Evolutionary conservation across 345 rosid species (phyloP).

Genomic region (Corchorus capsularis): DNA sequence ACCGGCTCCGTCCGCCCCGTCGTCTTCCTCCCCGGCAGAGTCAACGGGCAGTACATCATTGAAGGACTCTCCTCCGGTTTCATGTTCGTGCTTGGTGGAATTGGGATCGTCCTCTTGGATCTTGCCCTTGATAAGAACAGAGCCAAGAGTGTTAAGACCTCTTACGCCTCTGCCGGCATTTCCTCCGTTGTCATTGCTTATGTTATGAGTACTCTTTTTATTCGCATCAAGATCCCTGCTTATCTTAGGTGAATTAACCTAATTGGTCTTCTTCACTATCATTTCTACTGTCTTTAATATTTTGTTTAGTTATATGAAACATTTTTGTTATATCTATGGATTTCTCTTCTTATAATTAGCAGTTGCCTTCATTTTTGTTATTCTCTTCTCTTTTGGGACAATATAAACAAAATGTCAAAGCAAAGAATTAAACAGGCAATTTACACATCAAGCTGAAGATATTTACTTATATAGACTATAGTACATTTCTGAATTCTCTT

Average conservation of each 20-base stretch:
- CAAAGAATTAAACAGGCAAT: too few relatives aligned
- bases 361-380: background rate
- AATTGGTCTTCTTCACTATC: background rate
- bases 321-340: background rate
- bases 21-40: conserved; percentile 88
- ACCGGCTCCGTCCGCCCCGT: conserved; percentile 91
- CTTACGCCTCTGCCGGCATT: conserved; percentile 81
- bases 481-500: too few relatives aligned
- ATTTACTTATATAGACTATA: too few relatives aligned
- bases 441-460: too few relatives aligned
- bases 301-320: conserved; percentile 9
- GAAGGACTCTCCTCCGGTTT: conserved; percentile 98
- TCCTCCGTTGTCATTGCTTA: conserved; percentile 69
- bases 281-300: background rate
- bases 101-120: conserved; percentile 82
- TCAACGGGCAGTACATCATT: conserved; percentile 95
- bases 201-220: conserved; percentile 92
- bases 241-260: conserved; percentile 56
- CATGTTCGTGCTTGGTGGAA: conserved; percentile 91
- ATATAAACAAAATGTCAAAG: too few relatives aligned
- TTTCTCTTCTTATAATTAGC: background rate
- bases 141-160: conserved; percentile 74
- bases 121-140: conserved; percentile 87
- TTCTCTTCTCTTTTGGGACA: background rate
- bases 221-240: conserved; percentile 97